phyloP scores from a whole-genome alignment of 768 basidiomycete genomes.

The Leccinum arenicola region DNA sequence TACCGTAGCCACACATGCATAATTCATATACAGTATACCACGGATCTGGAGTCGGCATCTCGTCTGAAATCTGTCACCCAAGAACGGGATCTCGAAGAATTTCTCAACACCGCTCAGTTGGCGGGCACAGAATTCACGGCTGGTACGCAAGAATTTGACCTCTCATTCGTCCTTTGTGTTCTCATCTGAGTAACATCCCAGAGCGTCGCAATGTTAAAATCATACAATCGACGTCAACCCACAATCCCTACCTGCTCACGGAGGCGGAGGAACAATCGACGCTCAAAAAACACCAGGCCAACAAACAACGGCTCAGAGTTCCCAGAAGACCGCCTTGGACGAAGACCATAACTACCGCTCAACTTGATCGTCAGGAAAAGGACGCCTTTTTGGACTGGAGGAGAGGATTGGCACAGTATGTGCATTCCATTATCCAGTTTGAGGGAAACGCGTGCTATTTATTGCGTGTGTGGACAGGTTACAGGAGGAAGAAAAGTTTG shows the following conservation, averaged over 20 bases:
- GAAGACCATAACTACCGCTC: constrained; percentile 66
- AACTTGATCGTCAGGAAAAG: constrained; percentile 88
- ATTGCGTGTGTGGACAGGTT: constrained; percentile 45
- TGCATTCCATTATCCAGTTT: constrained; percentile 15
- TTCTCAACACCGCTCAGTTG: constrained; percentile 89
- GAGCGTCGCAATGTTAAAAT: constrained; percentile 82
- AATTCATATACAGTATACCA: constrained; percentile 49
- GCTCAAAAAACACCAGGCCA: constrained; percentile 68
- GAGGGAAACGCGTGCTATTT: neutral
- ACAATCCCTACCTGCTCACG: constrained; percentile 85
- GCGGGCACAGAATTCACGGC: constrained; percentile 96
- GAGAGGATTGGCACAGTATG: constrained; percentile 85
- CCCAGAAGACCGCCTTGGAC: constrained; percentile 91
- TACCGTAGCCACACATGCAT: neutral
- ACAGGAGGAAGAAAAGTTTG: constrained; percentile 80
- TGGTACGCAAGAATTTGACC: constrained; percentile 46
- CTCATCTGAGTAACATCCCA: constrained; percentile 25
- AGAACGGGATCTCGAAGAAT: constrained; percentile 93
- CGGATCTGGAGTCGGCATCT: constrained; percentile 64
- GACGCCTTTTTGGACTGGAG: constrained; percentile 93
- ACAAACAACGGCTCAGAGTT: constrained; percentile 75
- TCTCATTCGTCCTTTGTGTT: neutral
- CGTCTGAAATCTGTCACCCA: constrained; percentile 91
- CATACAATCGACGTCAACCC: constrained; percentile 52
- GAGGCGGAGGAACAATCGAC: constrained; percentile 79